A percentile compares a stretch with the other conserved stretches of the same genome.
These are phyloP conservation scores for Gynostemma pentaphyllum DNA, from an alignment of 306 rosid genomes.

Conservation along the genomic window DNA sequence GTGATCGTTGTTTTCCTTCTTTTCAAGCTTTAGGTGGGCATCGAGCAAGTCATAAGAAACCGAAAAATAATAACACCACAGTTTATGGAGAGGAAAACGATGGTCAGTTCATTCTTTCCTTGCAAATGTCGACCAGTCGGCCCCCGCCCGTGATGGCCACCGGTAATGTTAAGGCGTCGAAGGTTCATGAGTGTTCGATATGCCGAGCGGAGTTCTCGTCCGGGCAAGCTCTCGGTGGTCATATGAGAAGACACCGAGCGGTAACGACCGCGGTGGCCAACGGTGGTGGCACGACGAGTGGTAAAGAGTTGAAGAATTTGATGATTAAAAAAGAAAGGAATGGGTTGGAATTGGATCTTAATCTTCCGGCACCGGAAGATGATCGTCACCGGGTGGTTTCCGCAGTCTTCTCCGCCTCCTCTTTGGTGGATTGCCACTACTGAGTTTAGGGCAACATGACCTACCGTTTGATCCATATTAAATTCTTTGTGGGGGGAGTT, in stretches of 20 bases:
- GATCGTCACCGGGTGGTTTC: conserved; percentile 35
- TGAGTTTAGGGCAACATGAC: conserved; percentile 2
- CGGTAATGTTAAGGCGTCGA: conserved; percentile 17
- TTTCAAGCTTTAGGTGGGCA: conserved; percentile 95
- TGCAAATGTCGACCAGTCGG: conserved; percentile 28
- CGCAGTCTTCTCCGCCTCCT: conserved; percentile 55
- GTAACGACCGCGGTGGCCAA: conserved; percentile 10
- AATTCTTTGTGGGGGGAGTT: conserved; percentile 2
- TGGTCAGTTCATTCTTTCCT: conserved; percentile 24
- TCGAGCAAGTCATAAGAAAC: conserved; percentile 76
- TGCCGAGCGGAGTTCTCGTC: conserved; percentile 76
- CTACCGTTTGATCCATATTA: neutral
- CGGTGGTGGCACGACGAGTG: neutral
- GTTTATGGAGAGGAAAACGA: neutral
- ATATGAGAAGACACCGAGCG: conserved; percentile 77
- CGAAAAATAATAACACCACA: conserved; percentile 15
- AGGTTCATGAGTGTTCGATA: conserved; percentile 66
- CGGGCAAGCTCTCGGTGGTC: conserved; percentile 96
- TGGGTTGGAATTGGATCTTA: conserved; percentile 53
- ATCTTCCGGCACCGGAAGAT: conserved; percentile 77
- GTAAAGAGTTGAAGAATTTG: neutral
- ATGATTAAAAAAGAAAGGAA: conserved; percentile 29
- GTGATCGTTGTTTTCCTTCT: conserved; percentile 59
- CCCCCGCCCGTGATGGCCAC: neutral
- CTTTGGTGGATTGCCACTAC: conserved; percentile 74